Percentiles rank a stretch among this genome's conserved stretches.
Evolutionary conservation across 106 monocot species (phyloP).

Genomic region (Xerophyta viscosa): DNA sequence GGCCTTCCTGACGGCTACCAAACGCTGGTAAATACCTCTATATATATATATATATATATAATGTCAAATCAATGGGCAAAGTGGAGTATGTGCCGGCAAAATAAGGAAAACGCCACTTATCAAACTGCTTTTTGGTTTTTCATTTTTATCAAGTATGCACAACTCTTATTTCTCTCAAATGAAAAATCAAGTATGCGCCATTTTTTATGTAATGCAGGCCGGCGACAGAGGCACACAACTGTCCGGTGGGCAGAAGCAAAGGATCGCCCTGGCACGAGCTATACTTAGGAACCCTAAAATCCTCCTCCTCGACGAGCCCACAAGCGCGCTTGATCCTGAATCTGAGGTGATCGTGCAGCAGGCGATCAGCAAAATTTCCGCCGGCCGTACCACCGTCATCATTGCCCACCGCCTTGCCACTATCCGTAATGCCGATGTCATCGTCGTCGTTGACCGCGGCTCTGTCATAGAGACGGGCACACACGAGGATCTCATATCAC

Average conservation of each 20-base stretch:
- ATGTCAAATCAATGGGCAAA: no score
- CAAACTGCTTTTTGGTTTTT: no score
- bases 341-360: background rate
- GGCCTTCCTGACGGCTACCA: conserved; percentile 31
- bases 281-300: background rate
- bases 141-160: no score
- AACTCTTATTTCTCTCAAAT: no score
- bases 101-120: no score
- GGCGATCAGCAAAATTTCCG: background rate
- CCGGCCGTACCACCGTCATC: background rate
- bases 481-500: background rate
- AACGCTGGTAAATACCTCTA: conserved; percentile 25
- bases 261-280: background rate
- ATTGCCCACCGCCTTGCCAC: conserved; percentile 1
- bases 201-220: no score
- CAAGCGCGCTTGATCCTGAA: conserved; percentile 1
- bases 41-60: no score
- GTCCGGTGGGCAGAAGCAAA: conserved; percentile 3
- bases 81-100: no score
- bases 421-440: background rate
- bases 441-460: background rate
- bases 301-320: conserved; percentile 1
- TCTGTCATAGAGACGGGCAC: background rate
- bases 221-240: background rate
- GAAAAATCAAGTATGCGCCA: no score